Evolutionary conservation across 192 early-diverging fungal genomes (phyloP), one percentile per base, ranked within the genome.

Genomic region (Backusella luteola): DNA sequence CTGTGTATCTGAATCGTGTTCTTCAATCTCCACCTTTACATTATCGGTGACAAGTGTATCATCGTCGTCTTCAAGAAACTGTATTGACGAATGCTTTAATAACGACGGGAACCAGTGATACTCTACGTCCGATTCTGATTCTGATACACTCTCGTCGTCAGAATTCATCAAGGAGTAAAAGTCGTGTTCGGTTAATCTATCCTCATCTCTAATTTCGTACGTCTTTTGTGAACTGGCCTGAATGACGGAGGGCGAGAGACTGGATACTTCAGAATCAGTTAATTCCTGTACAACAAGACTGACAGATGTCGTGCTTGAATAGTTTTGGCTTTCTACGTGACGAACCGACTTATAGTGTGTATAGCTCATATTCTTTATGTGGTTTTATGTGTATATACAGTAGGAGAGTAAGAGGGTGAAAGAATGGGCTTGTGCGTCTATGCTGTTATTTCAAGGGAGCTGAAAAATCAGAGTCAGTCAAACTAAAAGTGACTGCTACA

Each of bases 81-180:
- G 23, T 23, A 75, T 75, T 8, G 42, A 56, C 0, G 74, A 67
- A 19, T 67, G 29, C 7, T 44, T 42, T 34, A 75, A 46, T 34
- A 75, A 29, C 19, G 74, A 75, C 35, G 74, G 66, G 41, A 75
- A 75, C 74, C 74, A 75, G 12, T 66, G 39, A 32, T 63, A 66
- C 19, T 75, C 59, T n/a, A 75, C 29, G 9, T 75, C 74, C 5
- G 56, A 63, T 23, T 66, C 32, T 26, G 53, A 34, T 29, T 66
- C 41, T 49, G 41, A 42, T 38, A 14, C 11, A 35, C n/a, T 38
- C 21, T 74, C 73, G 38, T 67, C 23, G 9, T 67, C 59, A 46
- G 63, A 75, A 15, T 36, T 34, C 41, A 67, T 67, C 32, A 66
- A 23, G 9, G 35, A 34, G 6, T 26, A 75, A 21, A 63, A 75